phyloP scores from a whole-genome alignment of 345 rosid species.

The Brassica incana region DNA sequence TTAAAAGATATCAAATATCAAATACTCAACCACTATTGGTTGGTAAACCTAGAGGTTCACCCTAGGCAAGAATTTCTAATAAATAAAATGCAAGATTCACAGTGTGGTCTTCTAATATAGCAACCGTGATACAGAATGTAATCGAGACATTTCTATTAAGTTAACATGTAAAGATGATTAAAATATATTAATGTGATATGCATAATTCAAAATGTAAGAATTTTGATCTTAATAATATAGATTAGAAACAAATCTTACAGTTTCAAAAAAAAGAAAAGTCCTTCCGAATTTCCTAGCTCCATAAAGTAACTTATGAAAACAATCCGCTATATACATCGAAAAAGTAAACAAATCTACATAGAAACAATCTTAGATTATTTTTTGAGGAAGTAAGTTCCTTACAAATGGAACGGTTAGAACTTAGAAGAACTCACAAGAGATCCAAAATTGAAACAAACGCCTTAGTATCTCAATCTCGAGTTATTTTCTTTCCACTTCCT shows the following conservation, averaged over 20 bases:
- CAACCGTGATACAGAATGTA: background rate
- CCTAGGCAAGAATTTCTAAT: too few relatives aligned
- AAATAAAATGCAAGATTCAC: background rate
- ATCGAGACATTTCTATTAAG: background rate
- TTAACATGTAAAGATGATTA: background rate
- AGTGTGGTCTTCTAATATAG: background rate
- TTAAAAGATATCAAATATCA: too few relatives aligned
- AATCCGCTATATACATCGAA: background rate
- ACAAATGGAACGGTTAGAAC: constrained; percentile 14
- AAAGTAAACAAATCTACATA: background rate
- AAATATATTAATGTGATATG: background rate
- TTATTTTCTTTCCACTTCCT: constrained; percentile 33
- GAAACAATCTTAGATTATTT: background rate
- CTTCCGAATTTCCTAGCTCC: too few relatives aligned
- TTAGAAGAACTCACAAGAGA: constrained; percentile 29
- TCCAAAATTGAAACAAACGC: constrained; percentile 18
- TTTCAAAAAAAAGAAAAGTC: too few relatives aligned
- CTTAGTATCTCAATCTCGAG: constrained; percentile 52
- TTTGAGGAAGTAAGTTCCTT: constrained; percentile 25
- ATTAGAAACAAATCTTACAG: too few relatives aligned
- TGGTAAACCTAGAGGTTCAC: too few relatives aligned
- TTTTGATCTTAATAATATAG: too few relatives aligned
- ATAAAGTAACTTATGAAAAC: too few relatives aligned
- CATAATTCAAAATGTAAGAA: background rate
- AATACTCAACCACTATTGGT: too few relatives aligned